Base-by-base conservation (phyloP, 176 grass and related monocot genomes). In the Eragrostis nindensis region DNA sequence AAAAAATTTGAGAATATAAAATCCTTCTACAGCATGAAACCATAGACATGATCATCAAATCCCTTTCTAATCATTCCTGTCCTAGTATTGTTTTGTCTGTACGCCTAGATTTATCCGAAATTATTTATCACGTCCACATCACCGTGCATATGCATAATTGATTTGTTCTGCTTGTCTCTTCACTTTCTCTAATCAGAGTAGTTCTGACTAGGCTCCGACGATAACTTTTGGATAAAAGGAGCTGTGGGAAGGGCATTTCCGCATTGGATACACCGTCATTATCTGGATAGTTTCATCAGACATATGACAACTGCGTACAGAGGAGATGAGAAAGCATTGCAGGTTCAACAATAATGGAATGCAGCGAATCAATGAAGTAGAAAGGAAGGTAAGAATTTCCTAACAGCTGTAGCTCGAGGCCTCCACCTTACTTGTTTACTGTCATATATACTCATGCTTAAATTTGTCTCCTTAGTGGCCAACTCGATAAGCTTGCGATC, bases 261-360 rank as follows among this genome's bases (percentile, higher is more conserved):
- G 71, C 85, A 82, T 87, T 26, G 85, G 71, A 70, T 82, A 76
- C 53, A n/a, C 78, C 78, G 71, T 53, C 78, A 41, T 44, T 38
- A 52, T 70, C 63, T 82, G 25, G 78, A 76, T 80, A 39, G 25
- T 76, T 87, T 81, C 29, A 17, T 75, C 70, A 60, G 61, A 64
- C 49, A 66, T 44, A 66, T 44, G 78, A 42, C 41, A 27, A 46
- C 74, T 63, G 42, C 55, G 43, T 27, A 76, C 45, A 52, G n/a
- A 50, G 9, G 15, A 3, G 68, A 86, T 22, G 40, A 48, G 75
- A 80, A 68, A 39, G 68, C 26, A 21, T 67, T 67, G 59, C 40
- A 67, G 67, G 21, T 80, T 65, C 79, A 79, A 71, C 1, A 32
- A 79, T 45, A 13, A 17, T 1, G 13, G 39, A 68, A n/a, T 7